Evolutionary conservation across 805 yeast species (phyloP).

Genomic region (Metschnikowia continentalis): DNA sequence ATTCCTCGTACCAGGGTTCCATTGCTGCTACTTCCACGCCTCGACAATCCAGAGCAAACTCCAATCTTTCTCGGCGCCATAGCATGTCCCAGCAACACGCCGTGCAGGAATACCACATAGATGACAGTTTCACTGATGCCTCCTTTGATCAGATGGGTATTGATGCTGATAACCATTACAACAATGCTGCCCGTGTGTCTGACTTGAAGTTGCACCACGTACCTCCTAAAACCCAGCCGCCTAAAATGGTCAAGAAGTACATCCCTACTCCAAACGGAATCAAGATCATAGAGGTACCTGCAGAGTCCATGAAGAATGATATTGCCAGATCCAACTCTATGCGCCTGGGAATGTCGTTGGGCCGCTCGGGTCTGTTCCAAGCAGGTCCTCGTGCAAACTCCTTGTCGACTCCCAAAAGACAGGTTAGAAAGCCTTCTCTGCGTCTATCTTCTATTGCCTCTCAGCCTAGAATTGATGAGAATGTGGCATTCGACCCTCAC

Average conservation of each 20-base stretch:
- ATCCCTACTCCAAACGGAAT: slow-evolving; percentile 73
- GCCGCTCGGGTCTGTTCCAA: slow-evolving; percentile 21
- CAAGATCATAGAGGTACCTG: slow-evolving; percentile 65
- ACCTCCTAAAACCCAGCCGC: slow-evolving; percentile 13
- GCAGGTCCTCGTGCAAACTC: slow-evolving; percentile 23
- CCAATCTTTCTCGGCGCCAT: slow-evolving; percentile 9
- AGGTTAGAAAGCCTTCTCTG: slow-evolving; percentile 7
- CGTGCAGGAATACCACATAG: slow-evolving; percentile 19
- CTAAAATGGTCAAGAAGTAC: slow-evolving; percentile 58
- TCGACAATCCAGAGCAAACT: slow-evolving; percentile 8
- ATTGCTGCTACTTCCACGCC: slow-evolving; percentile 8
- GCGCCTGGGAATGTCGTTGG: slow-evolving; percentile 27
- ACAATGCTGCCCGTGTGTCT: slow-evolving; percentile 31
- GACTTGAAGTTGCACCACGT: slow-evolving; percentile 30
- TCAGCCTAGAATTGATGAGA: slow-evolving; percentile 16
- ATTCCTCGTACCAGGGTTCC: slow-evolving; percentile 11
- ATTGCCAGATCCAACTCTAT: slow-evolving; percentile 39
- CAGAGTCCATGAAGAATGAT: slow-evolving; percentile 35
- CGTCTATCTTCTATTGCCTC: slow-evolving; percentile 15
- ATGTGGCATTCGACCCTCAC: slow-evolving; percentile 24
- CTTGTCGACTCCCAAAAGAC: slow-evolving; percentile 13
- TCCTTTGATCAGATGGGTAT: slow-evolving; percentile 26
- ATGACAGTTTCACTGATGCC: slow-evolving; percentile 31
- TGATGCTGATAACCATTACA: slow-evolving; percentile 18
- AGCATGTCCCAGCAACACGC: slow-evolving; percentile 2